Conservation (phyloP, 2,329 filamentous ascomycete genomes). For the Fusarium sp. region DNA sequence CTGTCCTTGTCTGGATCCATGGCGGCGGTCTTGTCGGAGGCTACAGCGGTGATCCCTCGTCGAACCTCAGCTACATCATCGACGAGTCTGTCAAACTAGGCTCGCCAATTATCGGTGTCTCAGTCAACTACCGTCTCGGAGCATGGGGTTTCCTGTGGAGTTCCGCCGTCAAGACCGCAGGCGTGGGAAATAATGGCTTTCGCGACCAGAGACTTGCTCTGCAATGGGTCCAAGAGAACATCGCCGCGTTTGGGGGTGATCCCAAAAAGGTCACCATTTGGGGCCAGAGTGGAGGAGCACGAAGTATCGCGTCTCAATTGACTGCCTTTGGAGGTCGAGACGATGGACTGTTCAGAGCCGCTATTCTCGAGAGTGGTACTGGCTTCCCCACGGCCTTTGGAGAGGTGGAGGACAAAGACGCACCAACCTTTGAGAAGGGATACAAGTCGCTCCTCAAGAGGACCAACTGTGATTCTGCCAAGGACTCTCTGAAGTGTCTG, state of each 20-base stretch:
- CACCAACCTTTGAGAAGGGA: constrained; percentile 4
- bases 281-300: constrained; percentile 31
- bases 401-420: not conserved
- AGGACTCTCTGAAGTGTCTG: constrained; percentile 15
- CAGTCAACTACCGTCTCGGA: constrained; percentile 33
- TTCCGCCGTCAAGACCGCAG: constrained; percentile 2
- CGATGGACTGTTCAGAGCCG: constrained; percentile 20
- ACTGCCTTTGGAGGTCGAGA: constrained; percentile 19
- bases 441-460: not conserved
- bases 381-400: constrained; percentile 20
- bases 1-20: constrained; percentile 28
- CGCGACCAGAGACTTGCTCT: constrained; percentile 28
- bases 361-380: constrained; percentile 26
- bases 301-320: constrained; percentile 21
- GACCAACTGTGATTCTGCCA: not conserved
- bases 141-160: constrained; percentile 27
- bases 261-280: constrained; percentile 17
- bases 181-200: constrained; percentile 22
- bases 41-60: not conserved
- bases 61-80: constrained; percentile 13
- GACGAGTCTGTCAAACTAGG: constrained; percentile 28
- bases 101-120: constrained; percentile 13
- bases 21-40: constrained; percentile 24
- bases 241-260: constrained; percentile 23
- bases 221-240: constrained; percentile 25